Conservation (phyloP, 2,329 filamentous ascomycete species). For the Arthrobotrys entomopaga region DNA sequence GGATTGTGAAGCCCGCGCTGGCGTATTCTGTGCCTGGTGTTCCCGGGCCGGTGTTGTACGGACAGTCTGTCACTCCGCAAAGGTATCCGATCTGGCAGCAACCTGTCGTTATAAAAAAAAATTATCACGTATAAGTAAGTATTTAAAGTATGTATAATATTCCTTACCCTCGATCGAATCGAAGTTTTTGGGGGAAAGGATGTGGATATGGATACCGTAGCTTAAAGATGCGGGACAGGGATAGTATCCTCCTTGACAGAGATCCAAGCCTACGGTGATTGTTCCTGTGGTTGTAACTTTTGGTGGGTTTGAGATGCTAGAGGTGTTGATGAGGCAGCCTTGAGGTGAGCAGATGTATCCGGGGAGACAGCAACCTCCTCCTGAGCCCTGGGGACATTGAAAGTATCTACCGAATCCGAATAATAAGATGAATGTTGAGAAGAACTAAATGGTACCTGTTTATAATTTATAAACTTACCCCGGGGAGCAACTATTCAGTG, state of each 20-base stretch:
- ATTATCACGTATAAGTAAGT: neutral
- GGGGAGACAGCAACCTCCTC: conserved; percentile 47
- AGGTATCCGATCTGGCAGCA: conserved; percentile 48
- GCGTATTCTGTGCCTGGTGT: conserved; percentile 34
- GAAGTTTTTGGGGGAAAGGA: neutral
- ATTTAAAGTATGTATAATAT: neutral
- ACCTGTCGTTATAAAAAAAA: conserved; percentile 13
- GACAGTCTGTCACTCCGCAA: conserved; percentile 35
- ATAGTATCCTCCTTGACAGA: conserved; percentile 46
- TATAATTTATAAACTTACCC: conserved; percentile 21
- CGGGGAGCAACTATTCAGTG: conserved; percentile 31
- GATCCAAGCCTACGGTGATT: conserved; percentile 31
- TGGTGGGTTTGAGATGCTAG: conserved; percentile 5
- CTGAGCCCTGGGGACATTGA: conserved; percentile 39
- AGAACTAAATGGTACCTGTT: neutral
- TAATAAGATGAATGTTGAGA: neutral
- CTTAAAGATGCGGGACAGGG: conserved; percentile 36
- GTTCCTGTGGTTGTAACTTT: conserved; percentile 27
- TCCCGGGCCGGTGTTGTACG: conserved; percentile 34
- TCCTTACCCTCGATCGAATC: neutral
- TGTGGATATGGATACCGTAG: conserved; percentile 29
- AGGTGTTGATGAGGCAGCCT: conserved; percentile 39
- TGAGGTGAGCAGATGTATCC: conserved; percentile 49
- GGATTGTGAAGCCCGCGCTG: conserved; percentile 22
- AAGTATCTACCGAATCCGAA: conserved; percentile 21